A percentile compares a stretch with the other conserved stretches of the same genome.
Conservation (phyloP, 2,329 filamentous ascomycete species). For the Xenosphaeropsis pyriputrescens region DNA sequence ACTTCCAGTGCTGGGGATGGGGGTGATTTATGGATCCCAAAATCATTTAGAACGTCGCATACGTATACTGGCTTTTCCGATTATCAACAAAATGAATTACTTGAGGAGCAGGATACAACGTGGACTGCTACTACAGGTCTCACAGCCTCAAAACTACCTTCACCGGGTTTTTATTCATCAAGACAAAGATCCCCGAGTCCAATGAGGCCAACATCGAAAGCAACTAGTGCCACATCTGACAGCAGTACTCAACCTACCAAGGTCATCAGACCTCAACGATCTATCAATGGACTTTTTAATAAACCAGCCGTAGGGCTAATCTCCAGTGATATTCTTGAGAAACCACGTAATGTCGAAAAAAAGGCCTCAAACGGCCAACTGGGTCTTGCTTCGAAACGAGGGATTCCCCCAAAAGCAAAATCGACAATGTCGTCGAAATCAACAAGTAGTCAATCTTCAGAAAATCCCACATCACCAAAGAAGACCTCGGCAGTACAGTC, state of each 20-base stretch:
- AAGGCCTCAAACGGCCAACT: conserved; percentile 10
- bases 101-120: background rate
- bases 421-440: conserved; percentile 10
- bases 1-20: conserved; percentile 24
- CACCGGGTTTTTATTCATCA: conserved; percentile 19
- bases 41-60: conserved; percentile 21
- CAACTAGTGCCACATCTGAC: conserved; percentile 19
- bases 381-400: conserved; percentile 10
- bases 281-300: conserved; percentile 35
- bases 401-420: conserved; percentile 12
- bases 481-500: conserved; percentile 35
- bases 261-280: conserved; percentile 33
- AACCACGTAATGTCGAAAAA: conserved; percentile 18
- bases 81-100: conserved; percentile 3
- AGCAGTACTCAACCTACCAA: conserved; percentile 31
- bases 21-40: conserved; percentile 18
- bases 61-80: conserved; percentile 4
- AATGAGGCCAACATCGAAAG: conserved; percentile 9
- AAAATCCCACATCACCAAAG: background rate
- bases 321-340: conserved; percentile 18
- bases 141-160: conserved; percentile 16
- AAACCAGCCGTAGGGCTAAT: conserved; percentile 30
- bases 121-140: conserved; percentile 7
- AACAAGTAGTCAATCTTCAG: conserved; percentile 2
- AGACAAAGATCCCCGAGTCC: conserved; percentile 19